Base-by-base conservation (phyloP, 2,329 filamentous ascomycete genomes). In the Atkinsonella texensis region DNA sequence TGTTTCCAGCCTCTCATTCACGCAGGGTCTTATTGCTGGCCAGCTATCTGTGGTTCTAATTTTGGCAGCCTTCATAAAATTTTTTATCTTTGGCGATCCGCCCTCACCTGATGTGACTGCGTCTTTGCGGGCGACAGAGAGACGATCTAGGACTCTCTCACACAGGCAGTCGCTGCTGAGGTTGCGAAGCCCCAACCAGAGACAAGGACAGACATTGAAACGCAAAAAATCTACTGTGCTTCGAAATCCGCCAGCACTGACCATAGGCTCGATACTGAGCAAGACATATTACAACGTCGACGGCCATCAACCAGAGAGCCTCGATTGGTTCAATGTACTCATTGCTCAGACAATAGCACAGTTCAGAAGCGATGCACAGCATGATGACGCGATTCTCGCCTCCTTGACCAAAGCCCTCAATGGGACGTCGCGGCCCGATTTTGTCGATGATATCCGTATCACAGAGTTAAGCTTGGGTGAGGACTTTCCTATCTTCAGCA, bases 261-360 rank as follows among this genome's bases (percentile, higher is more conserved):
- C 90, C 4, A 95, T 95, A n/a, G 85, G 85, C 48, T 94, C 89
- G 10, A 96, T 98, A 55, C 77, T 98, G 28, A 85, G 84, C 60
- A 98, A 98, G 72, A 97, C 93, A 20, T 98, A 96, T 68, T 98
- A 98, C 72, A 95, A 95, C 63, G 88, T 93, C 43, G 80, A 94
- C 60, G 89, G 88, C 54, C 93, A 98, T 67, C 93, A 97, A 68
- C 93, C 93, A 1, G 93, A 98, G 68, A 94, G 87, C 53, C 70
- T 98, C 54, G 93, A 98, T 68, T 98, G 93, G 93, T 97, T 98
- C 76, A 98, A 98, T 65, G 93, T 98, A 28, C 75, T 98, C 51
- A 84, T 97, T 49, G 93, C 90, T 2, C 93, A 98, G 70, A 95
- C 93, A 0, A 94, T 98, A 57, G 91, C 93, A 0, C 93, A 98